Evolutionary conservation across 1,284 basidiomycete species (phyloP), one percentile per base, ranked within the genome.

Genomic region (Abortiporus biennis): DNA sequence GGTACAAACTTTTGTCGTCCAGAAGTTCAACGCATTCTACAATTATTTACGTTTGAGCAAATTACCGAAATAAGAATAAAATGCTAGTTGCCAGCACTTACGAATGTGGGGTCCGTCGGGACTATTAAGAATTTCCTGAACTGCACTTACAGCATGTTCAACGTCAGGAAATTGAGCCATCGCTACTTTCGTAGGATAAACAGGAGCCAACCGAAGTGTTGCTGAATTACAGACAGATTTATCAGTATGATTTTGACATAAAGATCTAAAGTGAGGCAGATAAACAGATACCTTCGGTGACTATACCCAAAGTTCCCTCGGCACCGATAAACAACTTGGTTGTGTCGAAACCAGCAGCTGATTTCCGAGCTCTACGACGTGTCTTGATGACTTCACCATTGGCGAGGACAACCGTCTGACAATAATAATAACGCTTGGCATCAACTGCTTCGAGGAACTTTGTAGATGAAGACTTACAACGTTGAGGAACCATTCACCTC

Each of bases 11-110:
- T 39, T 76, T 64, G 46, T 84, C 77, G 55, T 92, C 90, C 1
- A 92, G 63, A 16, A 92, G 72, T 56, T 93, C 89, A 35, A 92
- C 76, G 53, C 90, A 92, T 71, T 87, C 85, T 82, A 46, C n/a
- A n/a, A n/a, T n/a, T n/a, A n/a, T 27, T n/a, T 3, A 4, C 35
- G 6, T 6, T 3, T 16, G 20, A 19, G 25, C 21, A 15, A 23
- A 27, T 31, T 34, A 29, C 3, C 19, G 11, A 9, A 21, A 4
- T 8, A 5, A 13, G 19, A 33, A 22, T 5, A 30, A 23, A 34
- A 8, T 19, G 27, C n/a, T 11, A 24, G 13, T 29, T 20, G 22
- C n/a, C 38, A 8, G 25, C 2, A 65, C 68, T 33, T 47, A 74
- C 78, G 80, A 36, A 84, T 72, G 46, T 79, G 71, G 15, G 69